Evolutionary conservation across 2,329 filamentous ascomycete genomes (phyloP), one percentile per base, ranked within the genome.

Genomic region (Aspergillus calidoustus): DNA sequence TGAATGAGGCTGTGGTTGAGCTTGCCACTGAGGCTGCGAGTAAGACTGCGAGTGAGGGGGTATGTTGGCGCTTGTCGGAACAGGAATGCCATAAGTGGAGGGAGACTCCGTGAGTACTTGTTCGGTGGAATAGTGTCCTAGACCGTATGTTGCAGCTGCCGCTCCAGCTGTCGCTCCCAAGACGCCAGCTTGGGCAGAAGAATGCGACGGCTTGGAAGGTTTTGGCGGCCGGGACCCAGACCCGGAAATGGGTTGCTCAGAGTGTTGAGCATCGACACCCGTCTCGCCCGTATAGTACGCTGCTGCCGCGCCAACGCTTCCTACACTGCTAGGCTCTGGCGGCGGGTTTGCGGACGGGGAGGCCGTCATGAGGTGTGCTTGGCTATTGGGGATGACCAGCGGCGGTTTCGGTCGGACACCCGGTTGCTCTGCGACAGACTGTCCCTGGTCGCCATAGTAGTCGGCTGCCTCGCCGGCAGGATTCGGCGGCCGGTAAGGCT

Each of bases 371-470:
- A 89, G 77, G 73, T 87, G 86, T 28, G 84, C 82, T 63, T 87
- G 82, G 47, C 81, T 80, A 34, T 81, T 82, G 17, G 84, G 80
- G 59, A 87, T 83, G 43, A 87, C 79, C 1, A 81, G 79, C 25
- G 84, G 83, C 34, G 78, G 77, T 17, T 81, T 73, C 7, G 84
- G 81, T 48, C 87, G 80, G 11, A 87, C 79, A n/a, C 87, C 87
- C 7, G 87, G 87, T 71, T 89, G 87, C 13, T 78, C 71, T 9
- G 77, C 71, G 2, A 89, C 86, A 19, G 85, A 87, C 69, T 88
- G 78, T 11, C 86, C 87, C 67, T 86, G 82, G 69, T 89, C 87
- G 48, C 83, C 81, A 71, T 89, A 89, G 71, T 87, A 89, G 38
- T 87, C 85, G 17, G 87, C 82, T 6, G 86, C 86, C 41, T 80